Evolutionary conservation across 257 asterid genomes (phyloP), one percentile per base, ranked within the genome.

Genomic region (Anisodus tanguticus): DNA sequence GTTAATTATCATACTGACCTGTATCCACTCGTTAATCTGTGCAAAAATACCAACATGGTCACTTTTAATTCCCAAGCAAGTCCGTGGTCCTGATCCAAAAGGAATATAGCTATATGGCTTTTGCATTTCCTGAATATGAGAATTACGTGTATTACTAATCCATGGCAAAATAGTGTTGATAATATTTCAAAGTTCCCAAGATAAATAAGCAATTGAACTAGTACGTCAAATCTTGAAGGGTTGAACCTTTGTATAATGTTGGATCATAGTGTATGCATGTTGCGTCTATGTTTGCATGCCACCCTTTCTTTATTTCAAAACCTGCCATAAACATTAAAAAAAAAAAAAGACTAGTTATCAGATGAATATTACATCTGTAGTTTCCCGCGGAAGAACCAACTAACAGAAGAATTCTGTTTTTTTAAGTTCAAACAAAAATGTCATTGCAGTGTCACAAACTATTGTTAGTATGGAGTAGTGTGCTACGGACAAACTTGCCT

Each of bases 211-310:
- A 22, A 60, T 37, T 80, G 6, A 64, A 69, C 6, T 41, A 12
- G 43, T 90, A 92, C 97, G 37, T 92, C 93, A 45, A 91, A 92
- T 89, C 97, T 90, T 79, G 93, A 91, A 58, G 94, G 97, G 54
- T 91, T 85, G 86, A 92, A 92, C 67, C 87, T 77, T 85, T 83
- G 81, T 90, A 84, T 47, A 83, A 47, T 37, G 85, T 83, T 22
- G 94, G 92, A 67, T 92, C 94, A 43, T 87, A 88, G 82, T 91
- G 97, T 89, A 92, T 91, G 11, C 89, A 88, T 43, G 93, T 88
- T 57, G 94, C 93, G 71, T 92, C 97, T 41, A 91, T 58, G 57
- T 92, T 90, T 19, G 88, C 97, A 86, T 89, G 85, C 97, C 94
- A 91, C 17, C 94, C 97, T 85, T 90, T 92, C 90, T 89, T 90